These are phyloP conservation scores for Patellifolia procumbens DNA, from an alignment of 179 eudicot genomes.

Conservation along the genomic window DNA sequence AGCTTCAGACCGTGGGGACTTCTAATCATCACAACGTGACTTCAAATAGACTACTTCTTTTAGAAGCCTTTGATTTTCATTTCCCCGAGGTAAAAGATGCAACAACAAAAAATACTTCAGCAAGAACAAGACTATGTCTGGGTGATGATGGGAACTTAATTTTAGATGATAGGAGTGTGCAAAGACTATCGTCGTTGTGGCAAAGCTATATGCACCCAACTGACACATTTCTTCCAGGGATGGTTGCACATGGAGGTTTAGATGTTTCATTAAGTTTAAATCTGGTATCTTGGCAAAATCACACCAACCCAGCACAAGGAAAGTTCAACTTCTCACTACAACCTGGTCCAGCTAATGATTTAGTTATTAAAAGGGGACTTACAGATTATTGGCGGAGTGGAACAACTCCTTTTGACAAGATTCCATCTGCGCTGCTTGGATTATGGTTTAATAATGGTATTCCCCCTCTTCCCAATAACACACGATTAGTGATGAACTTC, in stretches of 20 bases:
- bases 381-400: slow-evolving; percentile 11
- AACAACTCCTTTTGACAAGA: background rate
- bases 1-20: no score
- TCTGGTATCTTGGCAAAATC: slow-evolving; percentile 26
- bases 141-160: slow-evolving; percentile 21
- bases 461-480: background rate
- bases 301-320: slow-evolving; percentile 20
- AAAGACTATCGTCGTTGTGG: background rate
- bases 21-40: no score
- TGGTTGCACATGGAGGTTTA: background rate
- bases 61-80: background rate
- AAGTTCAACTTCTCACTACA: slow-evolving; percentile 2
- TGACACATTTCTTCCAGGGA: slow-evolving; percentile 35
- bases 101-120: no score
- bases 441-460: background rate
- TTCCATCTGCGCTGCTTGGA: background rate
- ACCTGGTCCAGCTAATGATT: background rate
- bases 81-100: no score
- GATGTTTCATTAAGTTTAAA: background rate
- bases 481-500: slow-evolving; percentile 25
- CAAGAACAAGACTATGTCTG: slow-evolving; percentile 11
- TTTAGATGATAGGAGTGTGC: background rate
- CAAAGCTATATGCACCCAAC: slow-evolving; percentile 30
- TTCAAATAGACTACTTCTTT: no score
- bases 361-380: background rate